These are phyloP conservation scores for Tricholoma sp. DNA, from an alignment of 768 basidiomycete species.

Conservation along the genomic window DNA sequence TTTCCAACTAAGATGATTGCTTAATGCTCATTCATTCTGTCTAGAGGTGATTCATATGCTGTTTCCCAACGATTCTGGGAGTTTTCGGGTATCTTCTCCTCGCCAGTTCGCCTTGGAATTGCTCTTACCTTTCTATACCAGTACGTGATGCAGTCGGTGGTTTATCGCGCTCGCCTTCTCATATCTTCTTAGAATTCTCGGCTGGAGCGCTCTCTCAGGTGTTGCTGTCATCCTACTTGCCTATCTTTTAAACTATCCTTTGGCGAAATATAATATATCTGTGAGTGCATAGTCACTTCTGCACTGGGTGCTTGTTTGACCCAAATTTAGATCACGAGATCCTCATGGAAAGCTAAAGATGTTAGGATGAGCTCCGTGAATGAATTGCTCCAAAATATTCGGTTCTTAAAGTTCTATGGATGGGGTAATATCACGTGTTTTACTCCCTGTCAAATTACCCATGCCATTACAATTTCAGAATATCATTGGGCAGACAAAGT, in stretches of 20 bases:
- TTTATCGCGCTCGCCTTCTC: slow-evolving; percentile 2
- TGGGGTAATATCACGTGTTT: slow-evolving; percentile 45
- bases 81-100: slow-evolving; percentile 56
- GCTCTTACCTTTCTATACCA: slow-evolving; percentile 68
- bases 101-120: slow-evolving; percentile 60
- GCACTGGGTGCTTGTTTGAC: not conserved
- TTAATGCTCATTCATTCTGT: slow-evolving; percentile 3
- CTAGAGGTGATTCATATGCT: slow-evolving; percentile 65
- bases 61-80: slow-evolving; percentile 73
- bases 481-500: slow-evolving; percentile 56
- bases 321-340: slow-evolving; percentile 42
- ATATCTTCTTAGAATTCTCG: slow-evolving; percentile 48
- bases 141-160: slow-evolving; percentile 31
- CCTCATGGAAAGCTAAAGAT: slow-evolving; percentile 62
- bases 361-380: slow-evolving; percentile 65
- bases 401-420: slow-evolving; percentile 71
- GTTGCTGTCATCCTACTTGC: slow-evolving; percentile 59
- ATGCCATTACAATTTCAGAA: slow-evolving; percentile 30
- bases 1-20: not conserved
- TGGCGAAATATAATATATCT: slow-evolving; percentile 60
- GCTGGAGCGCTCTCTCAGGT: slow-evolving; percentile 73
- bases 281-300: slow-evolving; percentile 31
- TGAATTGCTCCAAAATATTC: slow-evolving; percentile 70
- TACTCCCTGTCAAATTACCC: not conserved
- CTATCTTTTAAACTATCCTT: slow-evolving; percentile 59